These are phyloP conservation scores for Crataegus laevigata DNA, from an alignment of 306 rosid species.

Conservation along the genomic window DNA sequence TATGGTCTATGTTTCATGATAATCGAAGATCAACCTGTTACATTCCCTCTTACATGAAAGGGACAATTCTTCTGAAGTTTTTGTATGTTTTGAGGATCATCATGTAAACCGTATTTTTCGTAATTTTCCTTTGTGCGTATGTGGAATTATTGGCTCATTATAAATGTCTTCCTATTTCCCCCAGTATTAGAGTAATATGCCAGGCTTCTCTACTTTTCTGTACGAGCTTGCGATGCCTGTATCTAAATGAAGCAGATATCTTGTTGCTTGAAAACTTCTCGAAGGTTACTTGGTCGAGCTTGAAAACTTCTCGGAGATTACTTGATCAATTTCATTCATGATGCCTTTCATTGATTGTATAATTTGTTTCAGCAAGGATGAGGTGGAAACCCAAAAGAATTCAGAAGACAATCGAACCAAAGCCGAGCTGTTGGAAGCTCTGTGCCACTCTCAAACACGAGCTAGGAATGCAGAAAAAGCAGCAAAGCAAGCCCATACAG, in stretches of 20 bases:
- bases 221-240: neutral
- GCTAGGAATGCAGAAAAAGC: slow-evolving; percentile 90
- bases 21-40: neutral
- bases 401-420: slow-evolving; percentile 25
- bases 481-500: slow-evolving; percentile 62
- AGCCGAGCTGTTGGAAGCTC: slow-evolving; percentile 73
- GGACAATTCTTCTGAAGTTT: neutral
- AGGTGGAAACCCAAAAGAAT: slow-evolving; percentile 6
- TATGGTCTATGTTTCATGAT: neutral
- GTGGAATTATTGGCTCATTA: neutral
- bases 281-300: too few species aligned
- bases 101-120: too few species aligned
- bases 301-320: too few species aligned
- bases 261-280: neutral
- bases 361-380: slow-evolving; percentile 12
- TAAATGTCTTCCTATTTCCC: neutral
- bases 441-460: slow-evolving; percentile 85
- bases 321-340: neutral
- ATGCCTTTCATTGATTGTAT: neutral
- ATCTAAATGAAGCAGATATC: neutral
- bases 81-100: neutral
- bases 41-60: neutral
- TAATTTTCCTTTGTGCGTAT: too few species aligned
- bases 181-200: neutral
- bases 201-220: neutral